Evolutionary conservation across 306 rosid species (phyloP).

Genomic region (Prunus mume): DNA sequence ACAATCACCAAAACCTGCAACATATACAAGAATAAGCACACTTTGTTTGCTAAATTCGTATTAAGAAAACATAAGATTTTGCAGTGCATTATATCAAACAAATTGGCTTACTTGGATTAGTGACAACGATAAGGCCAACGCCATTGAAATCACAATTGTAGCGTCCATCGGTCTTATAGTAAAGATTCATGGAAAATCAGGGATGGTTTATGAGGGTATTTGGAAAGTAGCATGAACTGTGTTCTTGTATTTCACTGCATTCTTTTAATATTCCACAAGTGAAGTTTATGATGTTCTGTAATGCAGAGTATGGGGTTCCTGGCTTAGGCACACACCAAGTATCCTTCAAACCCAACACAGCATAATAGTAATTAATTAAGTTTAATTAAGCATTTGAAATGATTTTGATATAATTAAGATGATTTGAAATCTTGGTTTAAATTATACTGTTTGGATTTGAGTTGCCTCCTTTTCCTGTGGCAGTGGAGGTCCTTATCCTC

Average conservation of each 20-base stretch:
- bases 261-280: constrained; percentile 5
- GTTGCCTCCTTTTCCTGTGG: neutral
- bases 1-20: neutral
- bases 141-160: constrained; percentile 33
- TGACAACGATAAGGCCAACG: constrained; percentile 20
- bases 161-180: constrained; percentile 16
- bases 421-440: neutral
- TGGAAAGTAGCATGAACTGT: constrained; percentile 24
- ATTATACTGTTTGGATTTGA: neutral
- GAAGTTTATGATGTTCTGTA: constrained; percentile 7
- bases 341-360: neutral
- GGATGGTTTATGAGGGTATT: constrained; percentile 27
- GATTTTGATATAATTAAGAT: neutral
- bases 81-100: neutral
- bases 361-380: neutral
- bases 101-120: constrained; percentile 10
- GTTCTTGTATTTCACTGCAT: neutral
- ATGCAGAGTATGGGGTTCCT: neutral
- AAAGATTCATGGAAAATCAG: constrained; percentile 47
- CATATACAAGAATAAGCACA: neutral
- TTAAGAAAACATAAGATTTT: neutral
- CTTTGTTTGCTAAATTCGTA: neutral
- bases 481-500: neutral
- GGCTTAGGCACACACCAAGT: constrained; percentile 1
- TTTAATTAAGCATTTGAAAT: neutral